Evolutionary conservation across 768 basidiomycete species (phyloP).

Genomic region (Xerocomus spinulosus): DNA sequence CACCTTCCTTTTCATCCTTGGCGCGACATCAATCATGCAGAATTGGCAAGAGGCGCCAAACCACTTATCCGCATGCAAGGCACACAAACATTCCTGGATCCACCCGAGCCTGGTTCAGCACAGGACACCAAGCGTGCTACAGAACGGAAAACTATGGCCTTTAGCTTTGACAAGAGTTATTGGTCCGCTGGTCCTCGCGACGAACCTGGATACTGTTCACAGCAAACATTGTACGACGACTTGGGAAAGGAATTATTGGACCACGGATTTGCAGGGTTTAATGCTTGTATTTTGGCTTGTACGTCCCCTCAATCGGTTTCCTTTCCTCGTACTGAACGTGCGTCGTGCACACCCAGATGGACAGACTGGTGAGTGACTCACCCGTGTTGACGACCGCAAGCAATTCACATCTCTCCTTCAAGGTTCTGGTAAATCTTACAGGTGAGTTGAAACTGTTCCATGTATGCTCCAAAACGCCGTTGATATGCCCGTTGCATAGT

Average conservation of each 20-base stretch:
- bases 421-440: constrained; percentile 93
- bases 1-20: not conserved
- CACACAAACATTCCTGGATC: constrained; percentile 88
- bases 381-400: not conserved
- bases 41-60: constrained; percentile 91
- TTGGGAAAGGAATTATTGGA: constrained; percentile 91
- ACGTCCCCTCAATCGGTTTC: constrained; percentile 40
- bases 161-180: constrained; percentile 97
- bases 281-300: constrained; percentile 99
- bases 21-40: constrained; percentile 39
- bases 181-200: constrained; percentile 92
- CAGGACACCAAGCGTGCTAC: constrained; percentile 77
- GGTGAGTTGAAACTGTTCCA: constrained; percentile 44
- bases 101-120: constrained; percentile 70
- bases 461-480: not conserved
- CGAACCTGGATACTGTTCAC: constrained; percentile 87
- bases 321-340: not conserved
- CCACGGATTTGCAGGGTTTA: constrained; percentile 94
- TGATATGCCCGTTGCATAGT: constrained; percentile 39
- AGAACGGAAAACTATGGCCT: constrained; percentile 84
- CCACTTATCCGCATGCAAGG: constrained; percentile 92
- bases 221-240: constrained; percentile 93
- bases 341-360: constrained; percentile 43
- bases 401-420: constrained; percentile 6
- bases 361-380: constrained; percentile 67